Percentiles rank a stretch among this genome's conserved stretches.
Conservation (phyloP, 2,329 filamentous ascomycete species). For the Colletotrichum lindemuthianum region DNA sequence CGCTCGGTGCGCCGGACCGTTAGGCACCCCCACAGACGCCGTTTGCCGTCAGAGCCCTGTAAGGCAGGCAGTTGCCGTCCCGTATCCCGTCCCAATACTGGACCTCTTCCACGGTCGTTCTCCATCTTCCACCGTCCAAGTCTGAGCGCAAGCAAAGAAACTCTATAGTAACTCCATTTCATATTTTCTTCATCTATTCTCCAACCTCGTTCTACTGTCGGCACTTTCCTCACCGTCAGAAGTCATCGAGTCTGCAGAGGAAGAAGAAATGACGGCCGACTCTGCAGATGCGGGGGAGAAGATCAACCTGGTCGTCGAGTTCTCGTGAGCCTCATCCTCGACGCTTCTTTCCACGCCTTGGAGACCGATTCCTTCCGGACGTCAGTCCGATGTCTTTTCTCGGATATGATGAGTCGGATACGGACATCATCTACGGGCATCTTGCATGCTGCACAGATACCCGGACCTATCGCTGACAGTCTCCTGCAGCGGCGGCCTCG, state of each 20-base stretch:
- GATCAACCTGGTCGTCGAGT: conserved; percentile 76
- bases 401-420: conserved; percentile 7
- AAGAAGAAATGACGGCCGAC: conserved; percentile 30
- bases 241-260: background rate
- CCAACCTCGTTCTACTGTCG: conserved; percentile 20
- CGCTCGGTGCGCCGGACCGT: conserved; percentile 20
- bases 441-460: conserved; percentile 18
- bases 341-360: conserved; percentile 9
- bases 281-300: conserved; percentile 40
- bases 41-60: background rate
- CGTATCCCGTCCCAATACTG: conserved; percentile 3
- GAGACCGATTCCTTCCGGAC: background rate
- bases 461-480: conserved; percentile 24
- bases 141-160: conserved; percentile 20
- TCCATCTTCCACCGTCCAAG: conserved; percentile 25
- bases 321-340: conserved; percentile 58
- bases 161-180: conserved; percentile 29
- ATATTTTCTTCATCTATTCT: conserved; percentile 31
- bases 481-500: conserved; percentile 79
- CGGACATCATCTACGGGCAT: conserved; percentile 4
- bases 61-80: background rate
- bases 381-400: background rate
- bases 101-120: conserved; percentile 5
- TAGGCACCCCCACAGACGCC: conserved; percentile 20
- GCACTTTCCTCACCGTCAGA: conserved; percentile 7